Evolutionary conservation across 2,329 filamentous ascomycete genomes (phyloP).

Genomic region (Alternaria viburni): DNA sequence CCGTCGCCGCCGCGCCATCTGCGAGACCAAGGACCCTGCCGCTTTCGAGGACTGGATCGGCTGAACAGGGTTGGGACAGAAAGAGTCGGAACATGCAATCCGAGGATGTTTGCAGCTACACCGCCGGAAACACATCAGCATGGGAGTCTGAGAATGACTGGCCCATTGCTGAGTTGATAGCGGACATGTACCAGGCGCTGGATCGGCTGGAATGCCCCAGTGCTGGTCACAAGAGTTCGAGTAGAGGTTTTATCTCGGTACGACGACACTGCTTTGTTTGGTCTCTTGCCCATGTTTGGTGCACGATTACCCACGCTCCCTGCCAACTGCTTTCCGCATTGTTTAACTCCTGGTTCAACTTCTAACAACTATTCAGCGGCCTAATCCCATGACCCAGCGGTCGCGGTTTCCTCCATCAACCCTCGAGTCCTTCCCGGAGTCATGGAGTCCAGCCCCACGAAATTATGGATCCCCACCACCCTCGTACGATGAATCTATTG

Average conservation of each 20-base stretch:
- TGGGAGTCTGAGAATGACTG: slow-evolving; percentile 34
- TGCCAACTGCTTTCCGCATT: slow-evolving; percentile 7
- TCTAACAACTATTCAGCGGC: slow-evolving; percentile 37
- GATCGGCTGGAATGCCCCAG: slow-evolving; percentile 37
- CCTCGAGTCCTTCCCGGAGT: slow-evolving; percentile 27
- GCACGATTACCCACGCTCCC: slow-evolving; percentile 15
- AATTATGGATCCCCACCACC: slow-evolving; percentile 44
- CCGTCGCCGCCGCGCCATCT: slow-evolving; percentile 40
- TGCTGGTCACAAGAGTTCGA: slow-evolving; percentile 22
- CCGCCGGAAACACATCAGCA: slow-evolving; percentile 21
- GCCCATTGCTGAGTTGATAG: slow-evolving; percentile 30
- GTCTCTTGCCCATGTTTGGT: slow-evolving; percentile 26
- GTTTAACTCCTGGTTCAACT: slow-evolving; percentile 3
- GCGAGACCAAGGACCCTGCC: slow-evolving; percentile 44
- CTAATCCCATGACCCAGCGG: slow-evolving; percentile 27
- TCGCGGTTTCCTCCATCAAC: slow-evolving; percentile 23
- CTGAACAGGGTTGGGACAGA: slow-evolving; percentile 29
- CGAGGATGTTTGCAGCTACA: slow-evolving; percentile 15
- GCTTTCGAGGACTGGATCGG: slow-evolving; percentile 44
- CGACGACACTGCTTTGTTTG: slow-evolving; percentile 37
- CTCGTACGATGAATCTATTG: slow-evolving; percentile 52
- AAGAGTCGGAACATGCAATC: slow-evolving; percentile 11
- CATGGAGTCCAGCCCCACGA: slow-evolving; percentile 31
- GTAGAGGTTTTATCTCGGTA: slow-evolving; percentile 39
- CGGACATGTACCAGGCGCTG: slow-evolving; percentile 36